Evolutionary conservation across 805 yeast genomes (phyloP), one percentile per base, ranked within the genome.

Genomic region (Cyberlindnera bimundalis): DNA sequence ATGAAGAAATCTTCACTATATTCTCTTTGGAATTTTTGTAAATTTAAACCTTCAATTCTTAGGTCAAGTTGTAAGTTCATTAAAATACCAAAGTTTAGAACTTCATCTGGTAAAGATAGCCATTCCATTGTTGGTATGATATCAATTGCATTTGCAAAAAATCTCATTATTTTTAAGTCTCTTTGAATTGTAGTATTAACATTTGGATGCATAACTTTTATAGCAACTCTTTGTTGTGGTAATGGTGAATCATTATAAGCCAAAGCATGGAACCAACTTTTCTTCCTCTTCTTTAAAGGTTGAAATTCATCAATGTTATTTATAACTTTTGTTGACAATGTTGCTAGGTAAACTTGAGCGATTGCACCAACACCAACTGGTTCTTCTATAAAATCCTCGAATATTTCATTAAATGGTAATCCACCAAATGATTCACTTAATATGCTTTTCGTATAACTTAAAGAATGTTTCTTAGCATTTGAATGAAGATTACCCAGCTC

Each of bases 361-460:
- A 93, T 93, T 2, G 99, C 96, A 12, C 99, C 99, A n/a, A 91
- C 91, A 1, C 99, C 99, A 6, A 90, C 65, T 0, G 98, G 98
- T 28, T 60, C 69, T 21, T 76, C 79, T 25, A 76, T 65, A 53
- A 93, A 86, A 48, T 82, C 87, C 23, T 81, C 89, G 60, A 91
- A 93, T 6, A 89, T 76, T 26, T 86, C 87, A 13, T 84, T 85
- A 47, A 74, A 18, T 8, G 69, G 64, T 52, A 69, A 55, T 19
- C 75, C 76, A 14, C 66, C 64, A 49, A 88, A 84, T 12, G 90
- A 76, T 18, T 72, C 65, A 26, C 74, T 66, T 5, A 93, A 60
- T 9, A 77, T 77, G 16, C 61, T 53, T 53, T 75, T 74, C 1
- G 98, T 88, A 35, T 72, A 70, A 1, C 56, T 50, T 24, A 86